These are phyloP conservation scores for Raphanus raphanistrum DNA, from an alignment of 345 rosid species.

Conservation along the genomic window DNA sequence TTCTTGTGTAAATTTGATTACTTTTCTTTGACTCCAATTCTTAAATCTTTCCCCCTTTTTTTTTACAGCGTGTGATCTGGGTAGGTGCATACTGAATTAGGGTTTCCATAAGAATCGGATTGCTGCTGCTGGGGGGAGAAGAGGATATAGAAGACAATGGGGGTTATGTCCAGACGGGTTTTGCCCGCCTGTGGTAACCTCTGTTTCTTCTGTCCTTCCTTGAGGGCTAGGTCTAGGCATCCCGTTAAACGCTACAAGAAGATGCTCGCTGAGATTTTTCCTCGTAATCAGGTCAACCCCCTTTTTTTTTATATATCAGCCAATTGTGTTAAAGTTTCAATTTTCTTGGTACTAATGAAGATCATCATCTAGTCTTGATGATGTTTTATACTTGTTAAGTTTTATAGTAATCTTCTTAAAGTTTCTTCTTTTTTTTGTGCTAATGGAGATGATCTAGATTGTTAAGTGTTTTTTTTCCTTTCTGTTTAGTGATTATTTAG, in stretches of 20 bases:
- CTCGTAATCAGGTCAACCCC: conserved; percentile 66
- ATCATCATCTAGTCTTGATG: background rate
- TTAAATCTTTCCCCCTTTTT: background rate
- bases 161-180: conserved; percentile 91
- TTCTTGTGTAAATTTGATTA: conserved; percentile 9
- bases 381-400: background rate
- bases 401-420: background rate
- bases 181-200: conserved; percentile 88
- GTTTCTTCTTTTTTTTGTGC: background rate
- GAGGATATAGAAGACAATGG: conserved; percentile 51
- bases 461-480: background rate
- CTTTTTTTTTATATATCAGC: background rate
- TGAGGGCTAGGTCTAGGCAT: conserved; percentile 94
- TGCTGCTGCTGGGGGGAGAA: conserved; percentile 21
- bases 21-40: background rate
- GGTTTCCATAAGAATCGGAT: conserved; percentile 20
- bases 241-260: conserved; percentile 95
- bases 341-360: background rate
- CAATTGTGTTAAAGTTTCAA: background rate
- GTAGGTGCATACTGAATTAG: conserved; percentile 22
- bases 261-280: conserved; percentile 74
- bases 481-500: background rate
- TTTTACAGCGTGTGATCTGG: conserved; percentile 27
- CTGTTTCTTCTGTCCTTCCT: conserved; percentile 88
- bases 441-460: background rate